A percentile compares a stretch with the other conserved stretches of the same genome.
phyloP scores from a whole-genome alignment of 257 asterid species.

The Solanum neorickii region DNA sequence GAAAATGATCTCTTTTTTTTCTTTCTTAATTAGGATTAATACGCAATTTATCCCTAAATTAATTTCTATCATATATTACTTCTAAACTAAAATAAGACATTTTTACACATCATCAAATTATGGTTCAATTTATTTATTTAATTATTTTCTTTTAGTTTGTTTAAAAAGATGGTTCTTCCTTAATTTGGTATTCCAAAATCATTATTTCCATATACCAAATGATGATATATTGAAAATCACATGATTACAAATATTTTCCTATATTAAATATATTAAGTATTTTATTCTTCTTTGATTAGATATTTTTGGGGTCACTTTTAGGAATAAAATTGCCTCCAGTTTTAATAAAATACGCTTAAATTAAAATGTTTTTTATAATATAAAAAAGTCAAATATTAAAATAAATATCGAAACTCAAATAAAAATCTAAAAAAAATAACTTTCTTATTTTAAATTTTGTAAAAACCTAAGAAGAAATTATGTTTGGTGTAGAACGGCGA shows the following conservation, averaged over 20 bases:
- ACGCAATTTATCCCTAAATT: not conserved
- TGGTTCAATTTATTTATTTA: not conserved
- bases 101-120: not conserved
- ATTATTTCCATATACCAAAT: not conserved
- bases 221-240: not conserved
- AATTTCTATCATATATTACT: not conserved
- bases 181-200: not conserved
- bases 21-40: not conserved
- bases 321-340: not conserved
- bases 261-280: not conserved
- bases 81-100: not conserved
- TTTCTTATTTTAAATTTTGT: not conserved
- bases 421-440: no score
- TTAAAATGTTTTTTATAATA: no score
- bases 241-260: no score
- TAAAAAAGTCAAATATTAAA: no score
- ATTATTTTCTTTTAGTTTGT: not conserved
- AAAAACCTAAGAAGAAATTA: not conserved
- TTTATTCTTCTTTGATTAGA: not conserved
- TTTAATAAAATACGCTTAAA: not conserved
- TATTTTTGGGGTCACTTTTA: fast-evolving
- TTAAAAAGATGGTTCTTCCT: not conserved
- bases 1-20: not conserved
- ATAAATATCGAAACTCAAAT: no score
- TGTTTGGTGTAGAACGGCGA: not conserved